Base-by-base conservation (phyloP, 768 basidiomycete species). In the Trametes punicea region DNA sequence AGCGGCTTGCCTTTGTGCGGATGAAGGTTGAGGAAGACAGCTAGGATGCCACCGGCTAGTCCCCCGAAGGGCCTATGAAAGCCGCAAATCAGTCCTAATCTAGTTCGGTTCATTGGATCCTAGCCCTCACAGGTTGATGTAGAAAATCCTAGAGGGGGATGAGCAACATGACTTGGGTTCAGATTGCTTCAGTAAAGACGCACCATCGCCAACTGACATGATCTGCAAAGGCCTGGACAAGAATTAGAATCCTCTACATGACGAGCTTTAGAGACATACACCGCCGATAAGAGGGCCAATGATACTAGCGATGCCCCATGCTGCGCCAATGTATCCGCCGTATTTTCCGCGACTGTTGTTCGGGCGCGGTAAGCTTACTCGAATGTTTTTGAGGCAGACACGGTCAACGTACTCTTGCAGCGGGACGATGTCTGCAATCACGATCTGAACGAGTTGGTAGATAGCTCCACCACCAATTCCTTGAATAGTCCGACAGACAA, bases 391-490 rank as follows among this genome's bases (percentile, higher is more conserved):
- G 34, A 46, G 6, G 38, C 13, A 30, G 10, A 8, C 13, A 7
- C 13, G 13, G 13, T 13, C 13, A 15, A 71, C 82, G 40, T 67
- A 88, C 88, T 90, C 84, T 72, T 83, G 74, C 30, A 95, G 71
- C 0, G 90, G 81, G 0, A 92, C 87, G 36, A 95, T 91, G 70
- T 95, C 93, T 42, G 86, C 81, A 33, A 90, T 83, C 3, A 82
- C 87, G 62, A 91, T 91, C 46, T 85, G 79, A 8, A 87, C 85
- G 57, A 90, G 72, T 66, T 88, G 87, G 16, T 90, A 73, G 55
- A 91, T 84, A 6, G 87, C 90, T 9, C 88, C 88, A 7, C 88
- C 89, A 23, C 90, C 90, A 26, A 92, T 82, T 5, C 91, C 91
- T 67, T 93, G 91, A 2, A 93, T 73, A 2, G 88, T 90, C 61